A percentile compares a stretch with the other conserved stretches of the same genome.
phyloP scores from a whole-genome alignment of 441 rosid genomes.

The Geranium incanum region DNA sequence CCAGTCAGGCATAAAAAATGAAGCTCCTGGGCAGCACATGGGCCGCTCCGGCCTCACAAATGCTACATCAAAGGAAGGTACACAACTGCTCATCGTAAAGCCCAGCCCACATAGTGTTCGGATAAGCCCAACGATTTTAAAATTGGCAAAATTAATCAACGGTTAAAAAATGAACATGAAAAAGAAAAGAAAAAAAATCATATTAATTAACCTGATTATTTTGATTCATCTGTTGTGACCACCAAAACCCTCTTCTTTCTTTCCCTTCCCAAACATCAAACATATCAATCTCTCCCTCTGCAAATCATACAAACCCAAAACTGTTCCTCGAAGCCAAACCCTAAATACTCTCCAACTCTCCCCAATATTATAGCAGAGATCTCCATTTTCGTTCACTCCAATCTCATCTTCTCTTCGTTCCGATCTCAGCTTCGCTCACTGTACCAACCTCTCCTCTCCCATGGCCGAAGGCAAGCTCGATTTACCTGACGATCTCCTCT shows the following conservation, averaged over 20 bases:
- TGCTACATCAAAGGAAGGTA: too few species aligned
- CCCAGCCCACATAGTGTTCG: neutral
- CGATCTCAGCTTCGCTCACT: slow-evolving; percentile 9
- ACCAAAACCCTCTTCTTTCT: slow-evolving; percentile 36
- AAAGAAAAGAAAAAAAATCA: neutral
- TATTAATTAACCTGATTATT: slow-evolving; percentile 7
- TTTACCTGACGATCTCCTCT: slow-evolving; percentile 71
- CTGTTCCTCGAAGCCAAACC: slow-evolving; percentile 3
- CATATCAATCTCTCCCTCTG: neutral
- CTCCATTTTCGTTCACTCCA: slow-evolving; percentile 11
- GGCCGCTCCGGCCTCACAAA: too few species aligned
- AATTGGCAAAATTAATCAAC: neutral
- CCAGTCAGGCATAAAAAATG: too few species aligned
- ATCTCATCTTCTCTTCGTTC: slow-evolving; percentile 6
- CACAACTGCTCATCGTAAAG: neutral
- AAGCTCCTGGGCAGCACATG: too few species aligned
- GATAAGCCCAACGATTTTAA: neutral
- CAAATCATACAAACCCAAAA: slow-evolving; percentile 3
- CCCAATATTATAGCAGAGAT: neutral
- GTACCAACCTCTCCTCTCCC: slow-evolving; percentile 18
- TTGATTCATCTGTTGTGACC: slow-evolving; percentile 30
- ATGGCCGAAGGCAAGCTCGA: slow-evolving; percentile 72
- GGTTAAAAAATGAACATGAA: neutral
- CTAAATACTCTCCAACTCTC: neutral
- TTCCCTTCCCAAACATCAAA: slow-evolving; percentile 10